phyloP scores from a whole-genome alignment of 257 asterid species.

The Jasminum sambac region DNA sequence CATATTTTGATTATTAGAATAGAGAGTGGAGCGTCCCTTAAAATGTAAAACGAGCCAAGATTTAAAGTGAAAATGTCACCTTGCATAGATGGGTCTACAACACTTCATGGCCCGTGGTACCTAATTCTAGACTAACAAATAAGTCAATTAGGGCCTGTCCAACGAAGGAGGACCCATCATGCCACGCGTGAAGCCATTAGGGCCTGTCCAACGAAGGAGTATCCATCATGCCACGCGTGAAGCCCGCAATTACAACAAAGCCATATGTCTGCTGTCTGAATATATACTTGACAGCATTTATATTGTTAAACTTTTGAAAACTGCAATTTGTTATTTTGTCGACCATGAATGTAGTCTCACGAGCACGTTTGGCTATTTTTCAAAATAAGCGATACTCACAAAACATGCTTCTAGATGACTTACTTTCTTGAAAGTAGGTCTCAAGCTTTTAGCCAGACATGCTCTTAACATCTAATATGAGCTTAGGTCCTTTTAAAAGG shows the following conservation, averaged over 20 bases:
- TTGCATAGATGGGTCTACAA: too few species aligned
- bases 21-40: too few species aligned
- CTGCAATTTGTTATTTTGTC: not conserved
- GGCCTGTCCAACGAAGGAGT: too few species aligned
- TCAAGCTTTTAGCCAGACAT: not conserved
- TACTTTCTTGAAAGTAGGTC: not conserved
- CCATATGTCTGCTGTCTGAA: not conserved
- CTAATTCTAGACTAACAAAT: too few species aligned
- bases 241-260: too few species aligned
- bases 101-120: too few species aligned
- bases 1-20: not conserved
- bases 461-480: not conserved
- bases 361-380: not conserved
- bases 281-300: not conserved
- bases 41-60: too few species aligned
- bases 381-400: not conserved
- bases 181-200: too few species aligned
- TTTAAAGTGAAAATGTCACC: too few species aligned
- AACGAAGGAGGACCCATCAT: too few species aligned
- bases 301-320: not conserved
- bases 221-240: too few species aligned
- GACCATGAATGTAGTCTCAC: not conserved
- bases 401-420: not conserved
- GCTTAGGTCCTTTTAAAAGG: not conserved
- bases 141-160: too few species aligned